phyloP scores from a whole-genome alignment of 371 early-diverging fungal genomes.

The Rhizopus sp. region DNA sequence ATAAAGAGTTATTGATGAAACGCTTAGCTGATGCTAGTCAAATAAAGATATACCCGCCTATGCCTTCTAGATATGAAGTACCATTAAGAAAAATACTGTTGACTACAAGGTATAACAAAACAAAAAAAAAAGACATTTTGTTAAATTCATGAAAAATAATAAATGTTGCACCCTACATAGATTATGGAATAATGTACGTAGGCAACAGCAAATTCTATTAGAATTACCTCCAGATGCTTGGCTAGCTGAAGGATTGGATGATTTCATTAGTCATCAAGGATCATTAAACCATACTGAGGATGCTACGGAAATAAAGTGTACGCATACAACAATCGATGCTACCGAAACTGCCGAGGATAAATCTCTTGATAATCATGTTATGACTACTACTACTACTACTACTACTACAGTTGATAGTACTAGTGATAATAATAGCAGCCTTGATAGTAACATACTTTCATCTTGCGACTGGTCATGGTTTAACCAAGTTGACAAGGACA shows the following conservation, averaged over 20 bases:
- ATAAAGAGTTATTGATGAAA: conserved; percentile 31
- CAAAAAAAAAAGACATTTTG: not conserved
- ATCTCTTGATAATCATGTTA: not conserved
- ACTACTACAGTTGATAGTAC: too few species aligned
- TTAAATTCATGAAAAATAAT: not conserved
- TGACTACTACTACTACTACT: too few species aligned
- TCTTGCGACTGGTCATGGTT: conserved; percentile 24
- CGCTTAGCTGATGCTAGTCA: conserved; percentile 32
- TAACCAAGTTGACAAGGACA: conserved; percentile 7
- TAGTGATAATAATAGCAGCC: not conserved
- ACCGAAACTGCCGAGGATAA: not conserved
- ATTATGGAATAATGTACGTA: conserved; percentile 32
- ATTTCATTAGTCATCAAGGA: conserved; percentile 6
- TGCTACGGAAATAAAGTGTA: not conserved
- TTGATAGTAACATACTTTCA: conserved; percentile 7
- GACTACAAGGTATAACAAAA: conserved; percentile 30
- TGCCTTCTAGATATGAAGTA: conserved; percentile 27
- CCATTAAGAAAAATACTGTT: conserved; percentile 32
- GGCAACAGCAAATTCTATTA: conserved; percentile 16
- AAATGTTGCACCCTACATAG: conserved; percentile 5
- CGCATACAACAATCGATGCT: not conserved
- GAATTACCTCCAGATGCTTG: conserved; percentile 17
- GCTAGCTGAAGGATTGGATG: conserved; percentile 11
- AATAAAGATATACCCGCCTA: conserved; percentile 28
- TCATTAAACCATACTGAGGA: not conserved